Conservation (phyloP, 192 early-diverging fungal species). For the Lunasporangiospora selenospora region DNA sequence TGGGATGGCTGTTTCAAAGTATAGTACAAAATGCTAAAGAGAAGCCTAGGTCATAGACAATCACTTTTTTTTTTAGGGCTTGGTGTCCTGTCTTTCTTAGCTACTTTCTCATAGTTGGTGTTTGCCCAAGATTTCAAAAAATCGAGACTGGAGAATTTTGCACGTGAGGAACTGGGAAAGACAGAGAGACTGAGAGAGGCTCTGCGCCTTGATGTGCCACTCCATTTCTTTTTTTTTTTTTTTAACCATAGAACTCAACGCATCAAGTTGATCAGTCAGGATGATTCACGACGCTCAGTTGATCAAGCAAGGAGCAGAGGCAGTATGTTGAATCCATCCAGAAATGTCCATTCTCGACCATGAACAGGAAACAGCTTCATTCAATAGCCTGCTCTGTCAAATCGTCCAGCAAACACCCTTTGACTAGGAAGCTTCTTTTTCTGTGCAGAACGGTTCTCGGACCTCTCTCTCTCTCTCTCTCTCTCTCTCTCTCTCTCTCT, state of each 20-base stretch:
- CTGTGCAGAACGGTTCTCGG: too few species aligned
- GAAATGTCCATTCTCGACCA: not conserved
- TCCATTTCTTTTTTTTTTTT: not conserved
- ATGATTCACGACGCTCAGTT: constrained; percentile 58
- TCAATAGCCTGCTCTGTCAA: not conserved
- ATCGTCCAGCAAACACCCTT: not conserved
- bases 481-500: not conserved
- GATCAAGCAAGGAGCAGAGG: constrained; percentile 91
- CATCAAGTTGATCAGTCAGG: constrained; percentile 24
- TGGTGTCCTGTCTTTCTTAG: too few species aligned
- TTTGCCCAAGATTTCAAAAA: too few species aligned
- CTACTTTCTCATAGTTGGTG: too few species aligned
- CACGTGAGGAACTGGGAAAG: not conserved
- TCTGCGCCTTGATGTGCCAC: too few species aligned
- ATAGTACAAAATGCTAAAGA: too few species aligned
- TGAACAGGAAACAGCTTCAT: not conserved
- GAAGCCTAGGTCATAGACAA: too few species aligned
- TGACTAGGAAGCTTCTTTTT: not conserved
- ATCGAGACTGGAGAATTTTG: not conserved
- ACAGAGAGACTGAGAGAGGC: not conserved
- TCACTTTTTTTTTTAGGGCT: too few species aligned
- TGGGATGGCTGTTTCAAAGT: too few species aligned
- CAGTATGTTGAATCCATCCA: constrained; percentile 56
- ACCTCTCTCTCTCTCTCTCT: too few species aligned
- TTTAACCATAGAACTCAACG: not conserved